These are phyloP conservation scores for Cryptococcus neoformans DNA, from an alignment of 1,284 basidiomycete genomes.

Conservation along the genomic window DNA sequence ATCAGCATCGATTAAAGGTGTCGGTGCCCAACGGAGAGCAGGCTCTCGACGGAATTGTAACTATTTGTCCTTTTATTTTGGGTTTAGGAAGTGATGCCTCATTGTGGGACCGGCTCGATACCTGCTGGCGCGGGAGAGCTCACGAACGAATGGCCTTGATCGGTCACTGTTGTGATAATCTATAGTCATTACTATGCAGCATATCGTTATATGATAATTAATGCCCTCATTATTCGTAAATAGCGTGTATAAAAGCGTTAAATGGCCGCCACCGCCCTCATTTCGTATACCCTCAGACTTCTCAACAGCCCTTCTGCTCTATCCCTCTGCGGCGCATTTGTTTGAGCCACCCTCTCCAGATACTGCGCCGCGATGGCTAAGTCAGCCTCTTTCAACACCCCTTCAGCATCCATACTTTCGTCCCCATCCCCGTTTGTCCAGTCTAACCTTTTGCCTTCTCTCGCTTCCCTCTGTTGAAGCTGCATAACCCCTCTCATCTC, in stretches of 20 bases:
- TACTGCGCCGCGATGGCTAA: constrained; percentile 52
- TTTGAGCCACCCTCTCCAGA: constrained; percentile 66
- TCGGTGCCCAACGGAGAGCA: no score
- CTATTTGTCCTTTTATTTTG: no score
- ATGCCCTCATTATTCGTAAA: no score
- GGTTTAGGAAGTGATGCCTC: no score
- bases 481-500: constrained; percentile 56
- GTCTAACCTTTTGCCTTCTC: not conserved
- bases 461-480: not conserved
- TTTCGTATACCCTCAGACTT: constrained; percentile 33
- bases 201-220: no score
- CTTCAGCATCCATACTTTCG: constrained; percentile 1
- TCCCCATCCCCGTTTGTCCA: not conserved
- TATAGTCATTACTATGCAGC: no score
- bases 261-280: constrained; percentile 14
- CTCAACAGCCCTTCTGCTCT: constrained; percentile 37
- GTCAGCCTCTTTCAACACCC: constrained; percentile 23
- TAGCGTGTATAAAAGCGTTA: no score
- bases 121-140: no score
- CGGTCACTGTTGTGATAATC: no score
- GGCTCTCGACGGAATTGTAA: no score
- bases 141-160: no score
- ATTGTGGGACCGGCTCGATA: no score
- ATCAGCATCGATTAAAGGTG: constrained; percentile 19
- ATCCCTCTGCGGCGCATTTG: constrained; percentile 49